Evolutionary conservation across 371 early-diverging fungal genomes (phyloP).

Genomic region (Mucor ambiguus): DNA sequence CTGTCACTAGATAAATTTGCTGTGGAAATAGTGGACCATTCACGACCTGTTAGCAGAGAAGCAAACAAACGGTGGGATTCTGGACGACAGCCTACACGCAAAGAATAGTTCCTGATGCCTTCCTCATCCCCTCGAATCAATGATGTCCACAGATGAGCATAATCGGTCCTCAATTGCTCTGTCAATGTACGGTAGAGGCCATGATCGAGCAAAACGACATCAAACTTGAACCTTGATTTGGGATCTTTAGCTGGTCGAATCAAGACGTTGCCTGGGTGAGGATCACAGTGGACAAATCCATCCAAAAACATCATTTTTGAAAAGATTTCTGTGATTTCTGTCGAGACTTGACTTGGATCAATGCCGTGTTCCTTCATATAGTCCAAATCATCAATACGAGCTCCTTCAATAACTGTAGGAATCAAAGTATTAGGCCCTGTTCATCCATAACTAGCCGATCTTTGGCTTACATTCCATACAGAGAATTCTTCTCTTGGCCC

Average conservation of each 20-base stretch:
- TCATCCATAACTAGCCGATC: background rate
- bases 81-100: constrained; percentile 64
- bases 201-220: constrained; percentile 91
- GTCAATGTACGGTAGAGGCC: constrained; percentile 86
- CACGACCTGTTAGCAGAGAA: constrained; percentile 83
- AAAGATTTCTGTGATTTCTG: constrained; percentile 75
- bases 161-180: constrained; percentile 72
- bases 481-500: constrained; percentile 67
- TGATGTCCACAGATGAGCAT: constrained; percentile 88
- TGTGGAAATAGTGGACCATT: constrained; percentile 70
- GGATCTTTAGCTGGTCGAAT: constrained; percentile 59
- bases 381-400: constrained; percentile 75
- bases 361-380: constrained; percentile 73
- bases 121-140: constrained; percentile 79
- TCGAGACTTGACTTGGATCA: constrained; percentile 73
- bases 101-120: constrained; percentile 62
- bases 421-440: background rate
- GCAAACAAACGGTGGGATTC: constrained; percentile 85
- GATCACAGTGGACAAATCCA: constrained; percentile 87
- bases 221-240: constrained; percentile 73
- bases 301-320: constrained; percentile 92
- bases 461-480: constrained; percentile 78
- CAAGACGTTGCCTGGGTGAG: constrained; percentile 80
- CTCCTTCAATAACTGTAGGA: constrained; percentile 64
- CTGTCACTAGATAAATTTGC: constrained; percentile 40